Conservation (phyloP, 352 stramenopile species). For the Globisporangium lucens region DNA sequence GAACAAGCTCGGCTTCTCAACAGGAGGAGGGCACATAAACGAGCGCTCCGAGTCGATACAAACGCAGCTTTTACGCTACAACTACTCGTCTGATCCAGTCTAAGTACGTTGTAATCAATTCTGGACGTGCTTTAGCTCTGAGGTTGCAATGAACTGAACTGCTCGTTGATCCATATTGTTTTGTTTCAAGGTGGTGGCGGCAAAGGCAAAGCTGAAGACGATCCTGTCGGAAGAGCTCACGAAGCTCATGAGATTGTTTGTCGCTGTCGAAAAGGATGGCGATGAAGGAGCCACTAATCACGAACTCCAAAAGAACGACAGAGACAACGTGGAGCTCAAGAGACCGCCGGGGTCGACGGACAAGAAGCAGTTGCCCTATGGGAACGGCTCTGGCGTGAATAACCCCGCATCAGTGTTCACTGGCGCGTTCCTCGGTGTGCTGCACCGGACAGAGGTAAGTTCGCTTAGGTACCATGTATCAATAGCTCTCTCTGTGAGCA, state of each 20-base stretch:
- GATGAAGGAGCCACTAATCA: background rate
- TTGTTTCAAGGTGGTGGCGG: slow-evolving; percentile 20
- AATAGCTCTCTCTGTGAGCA: background rate
- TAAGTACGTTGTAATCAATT: slow-evolving; percentile 25
- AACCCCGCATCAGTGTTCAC: slow-evolving; percentile 45
- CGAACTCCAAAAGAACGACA: slow-evolving; percentile 14
- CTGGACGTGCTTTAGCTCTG: background rate
- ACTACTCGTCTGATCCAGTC: slow-evolving; percentile 37
- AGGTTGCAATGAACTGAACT: background rate
- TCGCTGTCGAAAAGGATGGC: slow-evolving; percentile 4
- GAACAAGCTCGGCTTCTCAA: slow-evolving; percentile 18
- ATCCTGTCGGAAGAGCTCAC: slow-evolving; percentile 27
- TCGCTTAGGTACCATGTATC: background rate
- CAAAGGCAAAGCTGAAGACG: slow-evolving; percentile 33
- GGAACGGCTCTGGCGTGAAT: slow-evolving; percentile 32
- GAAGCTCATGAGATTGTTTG: slow-evolving; percentile 28
- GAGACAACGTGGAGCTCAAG: slow-evolving; percentile 4
- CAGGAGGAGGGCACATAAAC: background rate
- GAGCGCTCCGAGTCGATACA: slow-evolving; percentile 19
- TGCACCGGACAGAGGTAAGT: slow-evolving; percentile 48
- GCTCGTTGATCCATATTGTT: background rate
- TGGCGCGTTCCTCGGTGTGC: slow-evolving; percentile 35
- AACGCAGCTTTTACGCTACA: slow-evolving; percentile 39
- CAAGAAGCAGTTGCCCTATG: slow-evolving; percentile 15
- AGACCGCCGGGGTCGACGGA: background rate